Conservation (phyloP, 108 stramenopile genomes). For the Pseudonitzschia delicatissima region DNA sequence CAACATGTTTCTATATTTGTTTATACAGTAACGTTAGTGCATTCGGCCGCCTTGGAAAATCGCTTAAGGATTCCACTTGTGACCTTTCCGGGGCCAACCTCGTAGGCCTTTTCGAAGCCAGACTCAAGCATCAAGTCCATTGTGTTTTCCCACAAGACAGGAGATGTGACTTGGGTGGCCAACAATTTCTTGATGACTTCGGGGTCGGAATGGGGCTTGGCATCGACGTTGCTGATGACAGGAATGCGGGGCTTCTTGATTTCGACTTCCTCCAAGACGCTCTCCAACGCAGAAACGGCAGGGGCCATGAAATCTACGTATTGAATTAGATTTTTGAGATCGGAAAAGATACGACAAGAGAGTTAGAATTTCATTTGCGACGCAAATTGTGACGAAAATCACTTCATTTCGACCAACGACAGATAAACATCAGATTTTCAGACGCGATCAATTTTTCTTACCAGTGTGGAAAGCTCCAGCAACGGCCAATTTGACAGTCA, state of each 20-base stretch:
- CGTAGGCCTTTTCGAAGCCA: constrained; percentile 85
- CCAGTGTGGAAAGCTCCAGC: constrained; percentile 98
- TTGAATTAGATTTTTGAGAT: neutral
- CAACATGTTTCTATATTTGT: too few species aligned
- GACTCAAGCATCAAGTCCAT: constrained; percentile 81
- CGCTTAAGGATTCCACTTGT: constrained; percentile 95
- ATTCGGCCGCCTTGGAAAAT: constrained; percentile 86
- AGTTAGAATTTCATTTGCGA: neutral
- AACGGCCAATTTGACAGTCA: constrained; percentile 96
- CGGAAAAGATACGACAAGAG: neutral
- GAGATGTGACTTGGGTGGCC: constrained; percentile 94
- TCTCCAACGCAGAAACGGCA: constrained; percentile 84
- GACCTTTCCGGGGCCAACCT: constrained; percentile 93
- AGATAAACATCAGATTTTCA: too few species aligned
- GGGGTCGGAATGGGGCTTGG: constrained; percentile 94
- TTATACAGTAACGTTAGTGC: constrained; percentile 90
- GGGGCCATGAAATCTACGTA: constrained; percentile 88
- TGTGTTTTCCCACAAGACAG: constrained; percentile 94
- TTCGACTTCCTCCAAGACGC: constrained; percentile 83
- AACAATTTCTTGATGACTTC: constrained; percentile 91
- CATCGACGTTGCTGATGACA: constrained; percentile 98
- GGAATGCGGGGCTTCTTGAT: constrained; percentile 94
- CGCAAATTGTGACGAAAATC: neutral
- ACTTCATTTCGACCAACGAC: too few species aligned
- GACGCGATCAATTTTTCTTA: constrained; percentile 21